phyloP scores from a whole-genome alignment of 257 asterid genomes.

The Coffea canephora region DNA sequence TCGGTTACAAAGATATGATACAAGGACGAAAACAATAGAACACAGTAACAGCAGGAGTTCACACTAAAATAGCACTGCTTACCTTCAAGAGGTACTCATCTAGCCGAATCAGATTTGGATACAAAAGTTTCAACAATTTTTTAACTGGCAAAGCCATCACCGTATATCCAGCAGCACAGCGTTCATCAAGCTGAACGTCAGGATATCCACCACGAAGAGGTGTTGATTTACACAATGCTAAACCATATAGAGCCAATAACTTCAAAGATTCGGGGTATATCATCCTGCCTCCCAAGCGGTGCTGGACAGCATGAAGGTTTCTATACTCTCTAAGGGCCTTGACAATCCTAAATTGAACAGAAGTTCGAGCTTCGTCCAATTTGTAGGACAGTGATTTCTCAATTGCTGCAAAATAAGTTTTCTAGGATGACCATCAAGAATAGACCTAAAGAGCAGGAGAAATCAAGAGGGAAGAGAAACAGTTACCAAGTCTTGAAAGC shows the following conservation, averaged over 20 bases:
- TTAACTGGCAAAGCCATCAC: conserved; percentile 84
- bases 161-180: conserved; percentile 84
- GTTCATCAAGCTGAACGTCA: conserved; percentile 83
- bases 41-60: not conserved
- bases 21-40: conserved; percentile 2
- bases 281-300: conserved; percentile 67
- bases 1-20: conserved; percentile 1
- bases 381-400: conserved; percentile 84
- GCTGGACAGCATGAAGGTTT: conserved; percentile 92
- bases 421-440: conserved; percentile 9
- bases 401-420: conserved; percentile 64
- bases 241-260: conserved; percentile 54
- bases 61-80: conserved; percentile 20
- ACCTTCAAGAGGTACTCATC: conserved; percentile 66
- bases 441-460: not conserved
- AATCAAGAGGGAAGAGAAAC: conserved; percentile 4
- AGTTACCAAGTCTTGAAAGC: conserved; percentile 86
- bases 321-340: conserved; percentile 92
- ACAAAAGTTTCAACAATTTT: conserved; percentile 69
- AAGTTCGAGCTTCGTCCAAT: conserved; percentile 84
- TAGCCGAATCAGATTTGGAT: conserved; percentile 66
- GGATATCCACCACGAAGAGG: conserved; percentile 89
- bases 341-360: conserved; percentile 69
- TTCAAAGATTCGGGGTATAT: conserved; percentile 60
- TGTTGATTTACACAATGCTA: conserved; percentile 67